phyloP scores from a whole-genome alignment of 495 filamentous ascomycete genomes.

The Copromyces sp. region DNA sequence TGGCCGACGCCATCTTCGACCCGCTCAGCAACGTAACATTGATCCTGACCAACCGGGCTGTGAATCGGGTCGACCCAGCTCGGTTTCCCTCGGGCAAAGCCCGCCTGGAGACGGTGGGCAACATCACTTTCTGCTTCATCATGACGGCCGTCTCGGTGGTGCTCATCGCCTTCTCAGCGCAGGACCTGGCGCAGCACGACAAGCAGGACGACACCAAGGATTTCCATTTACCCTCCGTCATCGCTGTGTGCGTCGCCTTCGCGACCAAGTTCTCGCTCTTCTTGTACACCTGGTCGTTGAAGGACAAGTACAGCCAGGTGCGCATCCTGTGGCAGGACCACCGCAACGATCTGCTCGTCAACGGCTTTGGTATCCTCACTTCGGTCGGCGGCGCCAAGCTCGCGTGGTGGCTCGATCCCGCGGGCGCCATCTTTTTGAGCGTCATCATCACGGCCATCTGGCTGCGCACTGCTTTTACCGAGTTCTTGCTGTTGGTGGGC shows the following conservation, averaged over 20 bases:
- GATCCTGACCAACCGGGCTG: slow-evolving; percentile 78
- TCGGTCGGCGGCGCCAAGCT: slow-evolving; percentile 79
- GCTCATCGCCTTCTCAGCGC: slow-evolving; percentile 75
- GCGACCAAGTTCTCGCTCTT: slow-evolving; percentile 75
- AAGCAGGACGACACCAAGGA: slow-evolving; percentile 33
- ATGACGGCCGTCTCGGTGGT: slow-evolving; percentile 89
- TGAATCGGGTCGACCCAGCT: slow-evolving; percentile 77
- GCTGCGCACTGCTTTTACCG: slow-evolving; percentile 73
- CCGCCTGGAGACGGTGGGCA: slow-evolving; percentile 89
- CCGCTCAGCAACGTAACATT: slow-evolving; percentile 84
- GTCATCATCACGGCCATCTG: slow-evolving; percentile 66
- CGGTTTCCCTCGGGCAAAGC: slow-evolving; percentile 92
- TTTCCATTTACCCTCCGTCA: slow-evolving; percentile 78
- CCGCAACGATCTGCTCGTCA: slow-evolving; percentile 80
- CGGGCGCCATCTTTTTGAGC: slow-evolving; percentile 80
- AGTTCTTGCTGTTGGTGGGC: slow-evolving; percentile 86
- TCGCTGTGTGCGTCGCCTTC: slow-evolving; percentile 82
- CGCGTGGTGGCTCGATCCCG: slow-evolving; percentile 90
- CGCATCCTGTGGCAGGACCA: slow-evolving; percentile 90
- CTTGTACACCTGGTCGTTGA: slow-evolving; percentile 83
- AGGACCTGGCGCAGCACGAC: slow-evolving; percentile 47
- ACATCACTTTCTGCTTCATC: slow-evolving; percentile 94
- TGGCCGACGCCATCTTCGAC: slow-evolving; percentile 95
- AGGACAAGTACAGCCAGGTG: slow-evolving; percentile 78
- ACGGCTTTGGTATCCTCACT: slow-evolving; percentile 84